Evolutionary conservation across 139 green algal genomes (phyloP), one percentile per base, ranked within the genome.

Genomic region (Zygnema cylindricum): DNA sequence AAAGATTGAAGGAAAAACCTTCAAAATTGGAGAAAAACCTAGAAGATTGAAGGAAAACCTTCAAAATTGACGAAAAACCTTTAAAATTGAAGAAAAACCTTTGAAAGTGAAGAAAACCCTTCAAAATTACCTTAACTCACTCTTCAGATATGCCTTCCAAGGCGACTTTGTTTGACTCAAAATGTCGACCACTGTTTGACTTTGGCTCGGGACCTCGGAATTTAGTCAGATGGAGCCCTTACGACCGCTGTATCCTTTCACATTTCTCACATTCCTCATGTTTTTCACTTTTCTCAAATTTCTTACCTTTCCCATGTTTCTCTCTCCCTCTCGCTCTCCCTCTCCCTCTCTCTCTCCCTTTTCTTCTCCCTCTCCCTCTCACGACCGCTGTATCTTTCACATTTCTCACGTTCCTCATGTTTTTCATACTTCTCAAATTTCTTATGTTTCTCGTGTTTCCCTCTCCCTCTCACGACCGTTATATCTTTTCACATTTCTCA

Each of bases 151-250:
- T 96, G 94, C 94, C 95, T 43, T 93, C 96, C 23, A 96, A 97
- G 90, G 92, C 93, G 36, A 96, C 94, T 0, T 86, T 99, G 7
- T 98, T 97, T 91, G 92, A 95, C 77, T 85, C 92, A 36, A 93
- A 93, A 38, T 98, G 96, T 93, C 96, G 96, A 91, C 93, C 94
- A 0, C 86, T 97, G 21, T 97, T 94, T 77, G 96, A 98, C 84
- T 94, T 98, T 87, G 96, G 96, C 69, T 90, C 71, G 1, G 97
- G 96, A 21, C 94, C 96, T 21, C 96, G 96, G 91, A 98, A 96
- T 91, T 93, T 95, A 0, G 94, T 94, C 42, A 93, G 95, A 2
- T 99, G 95, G 95, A 98, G 95, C 86, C 96, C 96, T 1, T 69
- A 92, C 21, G 82, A 36, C 43, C 83, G 84, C 23, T 92, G 82